phyloP scores from a whole-genome alignment of 2,329 filamentous ascomycete species.

The Canariomyces notabilis region DNA sequence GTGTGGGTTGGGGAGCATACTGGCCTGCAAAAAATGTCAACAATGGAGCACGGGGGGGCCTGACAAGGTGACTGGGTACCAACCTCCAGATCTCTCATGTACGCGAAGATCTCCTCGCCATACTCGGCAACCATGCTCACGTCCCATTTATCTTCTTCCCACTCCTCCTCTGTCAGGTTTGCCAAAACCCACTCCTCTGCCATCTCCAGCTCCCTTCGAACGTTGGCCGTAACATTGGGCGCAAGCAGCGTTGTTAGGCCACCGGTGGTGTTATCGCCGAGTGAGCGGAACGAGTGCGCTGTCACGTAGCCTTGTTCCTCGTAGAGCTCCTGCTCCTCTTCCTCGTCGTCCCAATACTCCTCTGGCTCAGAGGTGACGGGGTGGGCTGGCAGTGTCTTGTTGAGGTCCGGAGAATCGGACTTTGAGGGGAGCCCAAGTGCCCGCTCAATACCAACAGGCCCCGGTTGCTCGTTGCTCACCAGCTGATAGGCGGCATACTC shows the following conservation, averaged over 20 bases:
- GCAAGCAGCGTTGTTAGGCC: conserved; percentile 58
- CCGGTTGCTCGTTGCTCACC: conserved; percentile 4
- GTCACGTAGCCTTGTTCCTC: conserved; percentile 71
- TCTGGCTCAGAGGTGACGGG: conserved; percentile 48
- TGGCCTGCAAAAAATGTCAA: conserved; percentile 45
- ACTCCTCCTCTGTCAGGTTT: conserved; percentile 63
- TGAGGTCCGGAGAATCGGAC: conserved; percentile 27
- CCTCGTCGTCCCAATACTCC: conserved; percentile 75
- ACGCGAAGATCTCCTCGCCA: conserved; percentile 88
- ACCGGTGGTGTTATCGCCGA: conserved; percentile 56
- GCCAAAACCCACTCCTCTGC: conserved; percentile 61
- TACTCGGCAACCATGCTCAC: conserved; percentile 98
- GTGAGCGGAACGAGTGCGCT: conserved; percentile 68
- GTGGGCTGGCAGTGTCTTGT: conserved; percentile 15
- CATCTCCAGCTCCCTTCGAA: conserved; percentile 65
- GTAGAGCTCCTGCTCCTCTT: conserved; percentile 50
- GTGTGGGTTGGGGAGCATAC: conserved; percentile 78
- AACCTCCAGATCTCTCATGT: conserved; percentile 87
- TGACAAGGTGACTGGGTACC: conserved; percentile 19
- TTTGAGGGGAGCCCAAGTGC: neutral
- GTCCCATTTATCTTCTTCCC: conserved; percentile 87
- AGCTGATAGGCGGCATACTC: conserved; percentile 3
- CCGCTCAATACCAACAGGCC: conserved; percentile 11
- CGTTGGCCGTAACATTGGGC: conserved; percentile 65
- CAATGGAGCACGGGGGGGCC: conserved; percentile 3